phyloP scores from a whole-genome alignment of 164 flowering plant genomes.

The Malania oleifera region DNA sequence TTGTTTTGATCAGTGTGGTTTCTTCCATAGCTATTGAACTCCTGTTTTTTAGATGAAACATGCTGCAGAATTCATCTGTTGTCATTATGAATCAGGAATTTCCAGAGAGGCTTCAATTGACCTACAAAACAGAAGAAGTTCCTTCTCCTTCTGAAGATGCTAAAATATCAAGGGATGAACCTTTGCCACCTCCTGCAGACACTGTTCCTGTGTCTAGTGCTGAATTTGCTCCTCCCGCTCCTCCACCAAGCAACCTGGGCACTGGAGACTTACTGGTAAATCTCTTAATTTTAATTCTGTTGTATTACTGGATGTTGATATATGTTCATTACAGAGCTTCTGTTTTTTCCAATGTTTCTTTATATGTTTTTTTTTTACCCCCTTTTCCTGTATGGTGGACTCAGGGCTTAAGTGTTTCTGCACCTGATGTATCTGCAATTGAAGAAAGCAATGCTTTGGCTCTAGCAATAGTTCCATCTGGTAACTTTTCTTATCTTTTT shows the following conservation, averaged over 20 bases:
- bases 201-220: conserved; percentile 27
- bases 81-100: conserved; percentile 41
- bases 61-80: conserved; percentile 13
- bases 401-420: conserved; percentile 57
- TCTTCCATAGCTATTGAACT: not conserved
- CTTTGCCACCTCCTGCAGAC: conserved; percentile 31
- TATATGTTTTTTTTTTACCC: not conserved
- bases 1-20: not conserved
- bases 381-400: not conserved
- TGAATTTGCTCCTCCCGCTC: conserved; percentile 21
- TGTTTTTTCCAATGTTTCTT: no score
- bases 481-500: conserved; percentile 20
- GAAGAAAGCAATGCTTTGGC: conserved; percentile 95
- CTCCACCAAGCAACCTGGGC: conserved; percentile 36
- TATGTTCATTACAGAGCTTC: no score
- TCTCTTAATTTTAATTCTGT: conserved; percentile 3
- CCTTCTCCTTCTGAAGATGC: conserved; percentile 44
- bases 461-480: conserved; percentile 78
- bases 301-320: not conserved
- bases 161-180: conserved; percentile 40
- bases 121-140: conserved; percentile 75
- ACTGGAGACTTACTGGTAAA: conserved; percentile 87
- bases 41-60: not conserved
- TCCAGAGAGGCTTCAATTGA: conserved; percentile 81
- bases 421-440: conserved; percentile 62